Percentiles rank a stretch among this genome's conserved stretches.
Evolutionary conservation across 2,329 filamentous ascomycete species (phyloP).

Genomic region (Penicillium digitatum): DNA sequence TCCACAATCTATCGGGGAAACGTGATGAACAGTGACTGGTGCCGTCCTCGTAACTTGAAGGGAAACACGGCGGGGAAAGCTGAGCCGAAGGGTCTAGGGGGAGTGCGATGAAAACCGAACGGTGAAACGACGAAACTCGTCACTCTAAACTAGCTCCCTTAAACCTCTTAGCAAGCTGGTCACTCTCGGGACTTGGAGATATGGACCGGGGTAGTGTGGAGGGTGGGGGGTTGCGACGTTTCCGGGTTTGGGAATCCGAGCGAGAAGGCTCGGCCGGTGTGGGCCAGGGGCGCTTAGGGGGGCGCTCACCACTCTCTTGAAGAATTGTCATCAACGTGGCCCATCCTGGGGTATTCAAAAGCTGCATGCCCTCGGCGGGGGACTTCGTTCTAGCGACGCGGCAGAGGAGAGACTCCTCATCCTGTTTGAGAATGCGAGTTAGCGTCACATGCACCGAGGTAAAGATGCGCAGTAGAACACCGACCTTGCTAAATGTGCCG

Average conservation of each 20-base stretch:
- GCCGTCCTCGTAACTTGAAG: background rate
- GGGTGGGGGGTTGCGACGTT: constrained; percentile 23
- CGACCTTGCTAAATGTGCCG: constrained; percentile 79
- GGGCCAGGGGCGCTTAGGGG: constrained; percentile 64
- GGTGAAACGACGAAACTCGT: constrained; percentile 19
- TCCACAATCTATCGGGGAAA: background rate
- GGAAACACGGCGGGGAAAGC: background rate
- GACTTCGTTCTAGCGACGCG: constrained; percentile 79
- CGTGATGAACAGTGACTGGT: background rate
- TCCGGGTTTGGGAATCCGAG: constrained; percentile 32
- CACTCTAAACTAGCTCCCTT: constrained; percentile 58
- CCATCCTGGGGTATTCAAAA: constrained; percentile 87
- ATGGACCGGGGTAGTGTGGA: constrained; percentile 30
- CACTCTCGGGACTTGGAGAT: constrained; percentile 49
- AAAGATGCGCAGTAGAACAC: constrained; percentile 20
- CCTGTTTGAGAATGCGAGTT: constrained; percentile 51
- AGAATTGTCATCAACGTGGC: constrained; percentile 89
- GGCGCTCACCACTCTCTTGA: constrained; percentile 94
- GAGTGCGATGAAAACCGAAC: constrained; percentile 7
- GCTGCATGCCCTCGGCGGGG: constrained; percentile 72
- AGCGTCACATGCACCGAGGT: constrained; percentile 13
- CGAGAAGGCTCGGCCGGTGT: constrained; percentile 39
- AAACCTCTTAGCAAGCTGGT: constrained; percentile 62
- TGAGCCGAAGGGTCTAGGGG: background rate
- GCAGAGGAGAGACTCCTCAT: constrained; percentile 82